A percentile compares a stretch with the other conserved stretches of the same genome.
phyloP scores from a whole-genome alignment of 371 early-diverging fungal species.

The Massospora cicadina region DNA sequence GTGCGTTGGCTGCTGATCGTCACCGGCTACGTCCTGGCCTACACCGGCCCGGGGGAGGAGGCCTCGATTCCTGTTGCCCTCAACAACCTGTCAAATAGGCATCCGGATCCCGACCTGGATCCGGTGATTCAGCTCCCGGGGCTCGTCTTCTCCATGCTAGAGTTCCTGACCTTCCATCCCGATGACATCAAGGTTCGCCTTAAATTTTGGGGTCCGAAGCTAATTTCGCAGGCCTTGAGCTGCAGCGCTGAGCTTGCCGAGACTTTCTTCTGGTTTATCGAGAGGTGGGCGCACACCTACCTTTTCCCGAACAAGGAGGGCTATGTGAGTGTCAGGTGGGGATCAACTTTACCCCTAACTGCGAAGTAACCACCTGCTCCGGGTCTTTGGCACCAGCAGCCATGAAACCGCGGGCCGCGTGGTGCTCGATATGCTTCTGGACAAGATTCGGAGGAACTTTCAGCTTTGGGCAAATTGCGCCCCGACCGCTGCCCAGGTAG shows the following conservation, averaged over 20 bases:
- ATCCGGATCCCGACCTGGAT: slow-evolving; percentile 20
- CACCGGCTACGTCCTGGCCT: slow-evolving; percentile 41
- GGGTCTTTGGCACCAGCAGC: slow-evolving; percentile 2
- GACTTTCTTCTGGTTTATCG: slow-evolving; percentile 53
- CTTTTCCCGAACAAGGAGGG: slow-evolving; percentile 38
- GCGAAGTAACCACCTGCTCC: not conserved
- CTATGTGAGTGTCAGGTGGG: slow-evolving; percentile 33
- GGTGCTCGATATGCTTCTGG: not conserved
- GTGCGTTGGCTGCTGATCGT: slow-evolving; percentile 59
- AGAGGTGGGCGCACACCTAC: slow-evolving; percentile 57
- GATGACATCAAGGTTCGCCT: slow-evolving; percentile 24
- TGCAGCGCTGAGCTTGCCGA: slow-evolving; percentile 56
- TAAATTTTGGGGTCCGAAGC: not conserved
- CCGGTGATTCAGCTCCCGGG: slow-evolving; percentile 31
- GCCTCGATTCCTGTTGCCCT: slow-evolving; percentile 45
- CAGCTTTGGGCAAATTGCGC: not conserved
- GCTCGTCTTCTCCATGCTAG: slow-evolving; percentile 28
- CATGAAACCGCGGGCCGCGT: not conserved
- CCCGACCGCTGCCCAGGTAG: not conserved
- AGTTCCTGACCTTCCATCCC: slow-evolving; percentile 25
- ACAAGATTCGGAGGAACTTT: not conserved
- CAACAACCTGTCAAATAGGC: slow-evolving; percentile 33
- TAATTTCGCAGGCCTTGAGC: slow-evolving; percentile 17
- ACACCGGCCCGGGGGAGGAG: slow-evolving; percentile 47
- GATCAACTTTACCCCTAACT: not conserved